Percentiles rank a stretch among this genome's conserved stretches.
Conservation (phyloP, 176 grass and related monocot genomes). For the Sorghum bicolor region DNA sequence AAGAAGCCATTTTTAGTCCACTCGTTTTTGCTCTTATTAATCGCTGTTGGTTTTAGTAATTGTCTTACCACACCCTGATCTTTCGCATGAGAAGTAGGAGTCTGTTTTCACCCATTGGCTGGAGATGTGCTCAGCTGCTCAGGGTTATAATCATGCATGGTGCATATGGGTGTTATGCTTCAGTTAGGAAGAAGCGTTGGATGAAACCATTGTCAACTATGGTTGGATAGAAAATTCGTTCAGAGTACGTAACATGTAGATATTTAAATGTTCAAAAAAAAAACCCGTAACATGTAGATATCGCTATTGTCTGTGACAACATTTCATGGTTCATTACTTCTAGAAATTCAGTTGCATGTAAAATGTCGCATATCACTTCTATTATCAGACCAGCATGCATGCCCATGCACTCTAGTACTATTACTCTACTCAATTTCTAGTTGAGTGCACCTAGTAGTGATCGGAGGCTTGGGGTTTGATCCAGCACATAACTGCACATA, state of each 20-base stretch:
- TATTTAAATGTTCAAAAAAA: too few relatives aligned
- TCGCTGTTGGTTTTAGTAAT: conserved; percentile 25
- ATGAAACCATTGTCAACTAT: background rate
- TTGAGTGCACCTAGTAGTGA: too few relatives aligned
- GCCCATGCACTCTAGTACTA: too few relatives aligned
- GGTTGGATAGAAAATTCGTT: background rate
- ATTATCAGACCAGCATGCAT: background rate
- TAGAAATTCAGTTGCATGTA: background rate
- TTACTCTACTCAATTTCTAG: too few relatives aligned
- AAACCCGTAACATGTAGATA: background rate
- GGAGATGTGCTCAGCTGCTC: background rate
- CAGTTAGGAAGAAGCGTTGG: background rate
- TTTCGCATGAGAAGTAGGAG: conserved; percentile 36
- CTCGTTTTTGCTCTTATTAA: conserved; percentile 15
- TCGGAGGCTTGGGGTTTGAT: too few relatives aligned
- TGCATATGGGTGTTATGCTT: background rate
- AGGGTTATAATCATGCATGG: background rate
- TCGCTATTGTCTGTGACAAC: background rate
- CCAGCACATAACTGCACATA: too few relatives aligned
- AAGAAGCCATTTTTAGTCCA: conserved; percentile 38
- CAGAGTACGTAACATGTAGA: background rate
- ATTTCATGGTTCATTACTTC: background rate
- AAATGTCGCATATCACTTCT: too few relatives aligned
- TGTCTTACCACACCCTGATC: conserved; percentile 2
- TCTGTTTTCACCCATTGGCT: conserved; percentile 21